A percentile compares a stretch with the other conserved stretches of the same genome.
Evolutionary conservation across 2,329 filamentous ascomycete species (phyloP).

Genomic region (Colletotrichum phormii): DNA sequence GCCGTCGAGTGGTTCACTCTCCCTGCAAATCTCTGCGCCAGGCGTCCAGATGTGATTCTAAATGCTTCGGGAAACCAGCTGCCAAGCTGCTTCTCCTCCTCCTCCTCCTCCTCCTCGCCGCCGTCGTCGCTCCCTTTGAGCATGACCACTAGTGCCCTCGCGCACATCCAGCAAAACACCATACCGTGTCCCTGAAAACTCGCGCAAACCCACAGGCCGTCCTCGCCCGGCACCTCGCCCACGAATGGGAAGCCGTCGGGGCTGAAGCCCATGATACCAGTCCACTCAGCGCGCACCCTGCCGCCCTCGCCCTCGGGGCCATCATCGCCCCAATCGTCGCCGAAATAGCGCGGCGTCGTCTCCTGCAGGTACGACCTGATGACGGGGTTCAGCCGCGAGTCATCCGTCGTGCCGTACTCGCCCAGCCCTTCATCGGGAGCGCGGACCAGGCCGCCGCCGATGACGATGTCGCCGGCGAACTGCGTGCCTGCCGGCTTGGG

Average conservation of each 20-base stretch:
- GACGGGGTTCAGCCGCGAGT: conserved; percentile 60
- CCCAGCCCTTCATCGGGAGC: conserved; percentile 53
- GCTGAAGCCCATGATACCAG: conserved; percentile 68
- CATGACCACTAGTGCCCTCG: conserved; percentile 68
- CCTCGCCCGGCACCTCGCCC: conserved; percentile 57
- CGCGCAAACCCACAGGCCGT: conserved; percentile 65
- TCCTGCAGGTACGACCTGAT: conserved; percentile 61
- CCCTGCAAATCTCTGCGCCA: conserved; percentile 41
- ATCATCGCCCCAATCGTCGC: conserved; percentile 61
- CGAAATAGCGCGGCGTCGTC: conserved; percentile 62
- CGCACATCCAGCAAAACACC: conserved; percentile 71
- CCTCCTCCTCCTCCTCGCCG: conserved; percentile 41
- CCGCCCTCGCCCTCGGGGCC: conserved; percentile 44
- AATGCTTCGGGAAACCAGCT: conserved; percentile 67
- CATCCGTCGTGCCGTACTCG: conserved; percentile 68
- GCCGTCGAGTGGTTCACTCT: conserved; percentile 14
- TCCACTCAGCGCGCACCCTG: conserved; percentile 60
- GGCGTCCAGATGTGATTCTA: conserved; percentile 57
- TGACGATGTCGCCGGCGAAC: conserved; percentile 65
- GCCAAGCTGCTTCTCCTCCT: conserved; percentile 41
- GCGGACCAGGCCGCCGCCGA: conserved; percentile 67
- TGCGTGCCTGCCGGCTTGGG: conserved; percentile 59
- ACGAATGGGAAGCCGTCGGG: conserved; percentile 65
- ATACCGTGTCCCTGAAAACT: conserved; percentile 77
- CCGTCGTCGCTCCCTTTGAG: conserved; percentile 51